Evolutionary conservation across 176 grass and related monocot species (phyloP).

Genomic region (Carex cristatella): DNA sequence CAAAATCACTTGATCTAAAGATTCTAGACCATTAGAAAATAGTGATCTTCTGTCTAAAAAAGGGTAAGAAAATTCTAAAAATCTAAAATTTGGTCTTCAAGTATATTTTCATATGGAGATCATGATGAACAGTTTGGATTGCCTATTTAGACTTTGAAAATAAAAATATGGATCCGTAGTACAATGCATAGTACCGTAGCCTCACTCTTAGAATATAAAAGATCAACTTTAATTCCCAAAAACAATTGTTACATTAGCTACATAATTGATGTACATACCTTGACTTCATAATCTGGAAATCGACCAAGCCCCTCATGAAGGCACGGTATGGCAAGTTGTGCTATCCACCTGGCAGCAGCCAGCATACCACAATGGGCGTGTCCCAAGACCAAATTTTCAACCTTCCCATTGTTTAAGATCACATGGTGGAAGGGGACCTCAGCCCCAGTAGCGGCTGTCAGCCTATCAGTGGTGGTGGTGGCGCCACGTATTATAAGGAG

Average conservation of each 20-base stretch:
- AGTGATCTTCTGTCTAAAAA: too few relatives aligned
- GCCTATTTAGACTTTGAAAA: too few relatives aligned
- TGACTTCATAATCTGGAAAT: conserved; percentile 57
- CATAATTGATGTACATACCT: conserved; percentile 28
- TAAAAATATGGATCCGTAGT: too few relatives aligned
- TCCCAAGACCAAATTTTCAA: conserved; percentile 38
- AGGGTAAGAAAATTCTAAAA: too few relatives aligned
- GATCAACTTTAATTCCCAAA: neutral
- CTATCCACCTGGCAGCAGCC: conserved; percentile 71
- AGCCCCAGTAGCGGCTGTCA: conserved; percentile 54
- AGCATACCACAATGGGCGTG: conserved; percentile 78
- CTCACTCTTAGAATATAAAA: too few relatives aligned
- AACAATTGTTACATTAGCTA: neutral
- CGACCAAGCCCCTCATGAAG: conserved; percentile 41
- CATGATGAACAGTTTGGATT: too few relatives aligned
- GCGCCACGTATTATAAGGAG: conserved; percentile 68
- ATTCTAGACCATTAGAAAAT: too few relatives aligned
- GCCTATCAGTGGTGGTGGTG: conserved; percentile 47
- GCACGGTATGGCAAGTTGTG: conserved; percentile 51
- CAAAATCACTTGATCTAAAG: too few relatives aligned
- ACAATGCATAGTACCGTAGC: too few relatives aligned
- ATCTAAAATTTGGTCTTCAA: too few relatives aligned
- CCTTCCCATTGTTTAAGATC: conserved; percentile 36
- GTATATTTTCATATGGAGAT: too few relatives aligned
- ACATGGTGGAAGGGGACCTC: conserved; percentile 68